Conservation (phyloP, 78 protist species). For the Tieghemostelium lacteum region DNA sequence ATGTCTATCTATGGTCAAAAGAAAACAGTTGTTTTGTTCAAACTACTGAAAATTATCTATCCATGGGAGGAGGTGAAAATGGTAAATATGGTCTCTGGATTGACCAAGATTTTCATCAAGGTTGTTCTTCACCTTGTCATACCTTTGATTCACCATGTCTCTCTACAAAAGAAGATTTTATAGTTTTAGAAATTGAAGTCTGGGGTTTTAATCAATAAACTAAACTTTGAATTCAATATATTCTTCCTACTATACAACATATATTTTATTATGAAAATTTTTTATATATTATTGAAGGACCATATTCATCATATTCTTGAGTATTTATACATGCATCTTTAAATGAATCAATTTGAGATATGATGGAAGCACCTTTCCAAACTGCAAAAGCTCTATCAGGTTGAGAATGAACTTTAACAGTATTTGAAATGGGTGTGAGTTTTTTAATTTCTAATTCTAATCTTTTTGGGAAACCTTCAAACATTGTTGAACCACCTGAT, state of each 20-base stretch:
- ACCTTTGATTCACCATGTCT: slow-evolving; percentile 56
- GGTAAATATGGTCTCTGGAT: slow-evolving; percentile 71
- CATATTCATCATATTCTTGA: slow-evolving; percentile 78
- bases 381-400: slow-evolving; percentile 95
- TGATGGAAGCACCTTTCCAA: slow-evolving; percentile 98
- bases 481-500: slow-evolving; percentile 96
- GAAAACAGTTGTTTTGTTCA: slow-evolving; percentile 56
- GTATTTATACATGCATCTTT: slow-evolving; percentile 17
- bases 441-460: slow-evolving; percentile 71
- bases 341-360: slow-evolving; percentile 77
- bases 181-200: slow-evolving; percentile 22
- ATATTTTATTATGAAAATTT: too few species aligned
- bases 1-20: slow-evolving; percentile 40
- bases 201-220: slow-evolving; percentile 32
- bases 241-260: too few species aligned
- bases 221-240: too few species aligned
- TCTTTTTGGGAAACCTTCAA: slow-evolving; percentile 85
- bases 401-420: slow-evolving; percentile 93
- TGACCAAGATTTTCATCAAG: slow-evolving; percentile 53
- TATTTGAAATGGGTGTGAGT: slow-evolving; percentile 93
- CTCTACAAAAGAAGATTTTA: slow-evolving; percentile 29
- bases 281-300: slow-evolving; percentile 64
- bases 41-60: slow-evolving; percentile 23
- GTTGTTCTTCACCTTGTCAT: slow-evolving; percentile 14
- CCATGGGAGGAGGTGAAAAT: slow-evolving; percentile 74